Evolutionary conservation across 768 basidiomycete species (phyloP), one percentile per base, ranked within the genome.

Genomic region (Pisolithus orientalis): DNA sequence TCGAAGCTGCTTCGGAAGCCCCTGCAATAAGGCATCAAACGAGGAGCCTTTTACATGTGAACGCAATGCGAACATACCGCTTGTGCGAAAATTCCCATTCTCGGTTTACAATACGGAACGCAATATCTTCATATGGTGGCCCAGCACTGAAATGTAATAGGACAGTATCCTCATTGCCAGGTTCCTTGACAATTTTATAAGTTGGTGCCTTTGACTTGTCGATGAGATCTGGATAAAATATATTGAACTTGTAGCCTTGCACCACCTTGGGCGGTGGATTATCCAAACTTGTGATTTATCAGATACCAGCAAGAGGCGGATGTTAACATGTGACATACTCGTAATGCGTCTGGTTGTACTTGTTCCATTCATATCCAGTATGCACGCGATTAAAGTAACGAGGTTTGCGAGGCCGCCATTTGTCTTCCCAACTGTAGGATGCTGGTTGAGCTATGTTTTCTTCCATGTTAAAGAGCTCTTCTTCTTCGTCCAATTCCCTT

Each of bases 281-380:
- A 64, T 98, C 96, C 59, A 91, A 90, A 65, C 94, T 95, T 9
- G 47, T 53, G 46, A 50, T 24, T 11, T 68, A 54, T 56, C 42
- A 61, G 39, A 39, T 51, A 53, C 43, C 13, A 17, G 29, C n/a
- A 34, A 47, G n/a, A 52, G 14, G 29, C 17, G 11, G 53, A 39
- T 46, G 43, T 11, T 17, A 10, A 53, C 43, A 21, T 13, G 13
- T 46, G 42, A 51, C 21, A 57, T 74, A 95, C 92, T 97, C 96
- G 69, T 98, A 99, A 72, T 98, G 96, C 4, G 96, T 98, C 68
- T 98, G 95, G 68, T 98, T 98, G 70, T 98, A 99, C 75, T 97
- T 98, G 76, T 95, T 98, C 96, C 96, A 99, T 67, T 99, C 96
- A 65, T 95, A 99, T 27, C 96, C 96, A 29, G 96, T 99, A 64